Conservation (phyloP, 192 early-diverging fungal genomes). For the Linnemannia hyalina region DNA sequence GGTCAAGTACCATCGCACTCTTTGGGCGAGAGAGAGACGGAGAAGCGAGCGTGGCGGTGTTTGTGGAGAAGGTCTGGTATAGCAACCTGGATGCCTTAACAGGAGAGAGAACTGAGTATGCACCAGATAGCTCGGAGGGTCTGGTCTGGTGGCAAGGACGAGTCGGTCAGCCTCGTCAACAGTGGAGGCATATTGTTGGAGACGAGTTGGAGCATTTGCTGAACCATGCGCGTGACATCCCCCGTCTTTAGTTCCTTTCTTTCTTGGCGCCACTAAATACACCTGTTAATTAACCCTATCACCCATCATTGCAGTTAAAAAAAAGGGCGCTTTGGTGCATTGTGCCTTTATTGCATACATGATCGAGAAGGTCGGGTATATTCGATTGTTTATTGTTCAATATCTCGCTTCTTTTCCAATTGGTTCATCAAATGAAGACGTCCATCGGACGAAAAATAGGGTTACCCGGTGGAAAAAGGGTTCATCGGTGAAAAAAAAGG, state of each 20-base stretch:
- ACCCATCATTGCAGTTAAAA: no score
- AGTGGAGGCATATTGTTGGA: conserved; percentile 28
- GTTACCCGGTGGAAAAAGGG: no score
- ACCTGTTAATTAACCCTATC: no score
- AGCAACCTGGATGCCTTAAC: conserved; percentile 13
- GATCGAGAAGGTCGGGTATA: no score
- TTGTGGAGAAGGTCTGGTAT: conserved; percentile 49
- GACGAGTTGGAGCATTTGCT: conserved; percentile 32
- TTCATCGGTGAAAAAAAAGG: no score
- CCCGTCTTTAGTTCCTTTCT: background rate
- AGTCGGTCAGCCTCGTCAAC: conserved; percentile 24
- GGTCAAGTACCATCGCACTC: conserved; percentile 33
- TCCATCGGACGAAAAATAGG: no score
- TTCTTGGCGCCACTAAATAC: no score
- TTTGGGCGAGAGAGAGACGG: conserved; percentile 29
- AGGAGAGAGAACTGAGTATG: background rate
- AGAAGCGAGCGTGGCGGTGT: conserved; percentile 21
- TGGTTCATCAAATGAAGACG: no score
- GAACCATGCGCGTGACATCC: background rate
- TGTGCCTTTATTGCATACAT: no score
- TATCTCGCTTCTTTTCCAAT: no score
- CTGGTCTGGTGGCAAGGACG: conserved; percentile 48
- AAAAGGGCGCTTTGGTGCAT: no score
- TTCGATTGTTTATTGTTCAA: no score
- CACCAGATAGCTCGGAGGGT: conserved; percentile 20